Evolutionary conservation across 1,284 basidiomycete species (phyloP).

Genomic region (Ustilago bromivora): DNA sequence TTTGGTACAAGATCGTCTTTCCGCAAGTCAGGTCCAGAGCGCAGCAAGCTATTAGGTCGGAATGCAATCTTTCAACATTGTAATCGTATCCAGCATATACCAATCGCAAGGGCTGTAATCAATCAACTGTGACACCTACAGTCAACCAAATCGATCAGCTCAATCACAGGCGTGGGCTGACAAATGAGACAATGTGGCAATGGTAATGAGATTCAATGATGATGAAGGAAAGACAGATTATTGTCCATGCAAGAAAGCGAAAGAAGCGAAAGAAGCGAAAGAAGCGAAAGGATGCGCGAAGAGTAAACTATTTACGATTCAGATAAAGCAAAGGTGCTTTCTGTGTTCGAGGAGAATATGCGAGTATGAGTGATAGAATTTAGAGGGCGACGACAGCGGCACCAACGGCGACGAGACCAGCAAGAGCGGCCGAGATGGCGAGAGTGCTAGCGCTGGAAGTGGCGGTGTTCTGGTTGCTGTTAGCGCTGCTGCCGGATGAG

Average conservation of each 20-base stretch:
- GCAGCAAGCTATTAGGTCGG: constrained; percentile 11
- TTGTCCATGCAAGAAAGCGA: constrained; percentile 44
- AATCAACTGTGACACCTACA: neutral
- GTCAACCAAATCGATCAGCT: neutral
- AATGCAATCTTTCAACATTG: constrained; percentile 4
- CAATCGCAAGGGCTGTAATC: neutral
- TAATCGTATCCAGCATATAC: neutral
- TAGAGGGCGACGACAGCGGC: constrained; percentile 31
- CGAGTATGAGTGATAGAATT: neutral
- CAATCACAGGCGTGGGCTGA: neutral
- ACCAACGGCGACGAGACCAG: constrained; percentile 28
- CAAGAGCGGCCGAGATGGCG: constrained; percentile 24
- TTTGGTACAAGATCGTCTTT: constrained; percentile 44
- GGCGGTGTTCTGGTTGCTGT: constrained; percentile 31
- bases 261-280: neutral
- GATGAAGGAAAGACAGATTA: constrained; percentile 10
- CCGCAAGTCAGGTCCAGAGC: constrained; percentile 18
- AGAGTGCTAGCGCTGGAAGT: constrained; percentile 22
- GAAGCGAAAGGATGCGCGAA: neutral
- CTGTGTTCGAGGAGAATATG: neutral
- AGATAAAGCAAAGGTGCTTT: neutral
- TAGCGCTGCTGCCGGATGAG: neutral
- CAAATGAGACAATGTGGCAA: neutral
- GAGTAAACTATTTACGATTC: neutral
- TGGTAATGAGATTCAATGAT: neutral